Evolutionary conservation across 169 alveolate species (phyloP).

Genomic region (Babesia ovis): DNA sequence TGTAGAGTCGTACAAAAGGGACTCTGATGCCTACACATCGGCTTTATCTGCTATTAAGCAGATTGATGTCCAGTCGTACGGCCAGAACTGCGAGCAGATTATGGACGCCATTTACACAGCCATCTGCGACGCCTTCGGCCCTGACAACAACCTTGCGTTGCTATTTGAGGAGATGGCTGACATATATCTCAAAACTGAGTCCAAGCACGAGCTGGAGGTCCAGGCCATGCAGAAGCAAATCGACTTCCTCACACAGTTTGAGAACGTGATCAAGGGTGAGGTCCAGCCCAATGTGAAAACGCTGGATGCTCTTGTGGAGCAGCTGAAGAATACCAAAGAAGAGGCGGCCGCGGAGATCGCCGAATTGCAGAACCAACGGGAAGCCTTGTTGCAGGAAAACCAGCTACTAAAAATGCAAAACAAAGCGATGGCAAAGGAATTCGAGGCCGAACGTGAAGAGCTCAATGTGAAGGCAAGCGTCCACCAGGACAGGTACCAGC

Average conservation of each 20-base stretch:
- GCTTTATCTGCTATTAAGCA: slow-evolving; percentile 17
- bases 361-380: slow-evolving; percentile 21
- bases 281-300: slow-evolving; percentile 58
- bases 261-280: slow-evolving; percentile 53
- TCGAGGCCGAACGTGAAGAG: slow-evolving; percentile 27
- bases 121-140: slow-evolving; percentile 61
- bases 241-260: slow-evolving; percentile 56
- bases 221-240: slow-evolving; percentile 50
- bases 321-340: slow-evolving; percentile 36
- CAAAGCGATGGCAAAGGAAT: background rate
- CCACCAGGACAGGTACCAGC: slow-evolving; percentile 41
- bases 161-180: slow-evolving; percentile 64
- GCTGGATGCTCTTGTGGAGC: slow-evolving; percentile 57
- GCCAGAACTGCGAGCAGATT: slow-evolving; percentile 50
- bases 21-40: slow-evolving; percentile 34
- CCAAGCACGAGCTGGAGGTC: slow-evolving; percentile 47
- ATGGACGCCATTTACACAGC: slow-evolving; percentile 49
- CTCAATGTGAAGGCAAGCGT: slow-evolving; percentile 12
- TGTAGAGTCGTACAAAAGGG: slow-evolving; percentile 21
- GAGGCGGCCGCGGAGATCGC: slow-evolving; percentile 37
- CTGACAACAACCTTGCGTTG: slow-evolving; percentile 57
- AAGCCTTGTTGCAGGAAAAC: slow-evolving; percentile 14
- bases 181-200: slow-evolving; percentile 49
- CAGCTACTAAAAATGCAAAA: slow-evolving; percentile 9
- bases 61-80: slow-evolving; percentile 31